A percentile compares a stretch with the other conserved stretches of the same genome.
Conservation (phyloP, 2,329 filamentous ascomycete genomes). For the Trichoderma afroharzianum region DNA sequence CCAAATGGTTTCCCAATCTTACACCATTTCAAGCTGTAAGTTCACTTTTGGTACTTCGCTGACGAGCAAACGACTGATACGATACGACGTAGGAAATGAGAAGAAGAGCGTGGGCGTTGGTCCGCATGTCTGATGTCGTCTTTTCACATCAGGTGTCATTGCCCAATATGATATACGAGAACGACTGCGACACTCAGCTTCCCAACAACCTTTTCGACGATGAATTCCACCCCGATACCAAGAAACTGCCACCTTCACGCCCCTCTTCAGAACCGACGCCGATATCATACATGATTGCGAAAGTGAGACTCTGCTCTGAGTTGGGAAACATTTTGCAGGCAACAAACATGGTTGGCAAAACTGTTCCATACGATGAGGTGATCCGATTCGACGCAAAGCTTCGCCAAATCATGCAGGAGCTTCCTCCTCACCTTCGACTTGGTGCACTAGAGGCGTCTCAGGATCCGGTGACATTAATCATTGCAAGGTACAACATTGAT, state of each 20-base stretch:
- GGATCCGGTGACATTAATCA: conserved; percentile 79
- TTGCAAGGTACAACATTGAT: conserved; percentile 80
- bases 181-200: conserved; percentile 71
- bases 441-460: conserved; percentile 70
- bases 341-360: conserved; percentile 53
- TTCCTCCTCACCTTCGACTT: conserved; percentile 77
- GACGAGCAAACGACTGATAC: background rate
- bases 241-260: conserved; percentile 62
- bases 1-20: conserved; percentile 68
- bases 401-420: conserved; percentile 58
- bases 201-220: conserved; percentile 80
- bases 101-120: conserved; percentile 63
- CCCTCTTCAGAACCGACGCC: conserved; percentile 69
- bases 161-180: conserved; percentile 66
- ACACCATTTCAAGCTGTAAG: conserved; percentile 67
- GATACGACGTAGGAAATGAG: conserved; percentile 60
- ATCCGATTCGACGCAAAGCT: conserved; percentile 59
- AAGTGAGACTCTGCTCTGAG: conserved; percentile 63
- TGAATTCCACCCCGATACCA: conserved; percentile 68
- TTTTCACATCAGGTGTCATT: conserved; percentile 73
- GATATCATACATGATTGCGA: conserved; percentile 74
- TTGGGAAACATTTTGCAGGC: conserved; percentile 70
- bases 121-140: conserved; percentile 70
- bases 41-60: background rate
- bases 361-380: conserved; percentile 61